Evolutionary conservation across 441 rosid genomes (phyloP).

Genomic region (Breynia disticha): DNA sequence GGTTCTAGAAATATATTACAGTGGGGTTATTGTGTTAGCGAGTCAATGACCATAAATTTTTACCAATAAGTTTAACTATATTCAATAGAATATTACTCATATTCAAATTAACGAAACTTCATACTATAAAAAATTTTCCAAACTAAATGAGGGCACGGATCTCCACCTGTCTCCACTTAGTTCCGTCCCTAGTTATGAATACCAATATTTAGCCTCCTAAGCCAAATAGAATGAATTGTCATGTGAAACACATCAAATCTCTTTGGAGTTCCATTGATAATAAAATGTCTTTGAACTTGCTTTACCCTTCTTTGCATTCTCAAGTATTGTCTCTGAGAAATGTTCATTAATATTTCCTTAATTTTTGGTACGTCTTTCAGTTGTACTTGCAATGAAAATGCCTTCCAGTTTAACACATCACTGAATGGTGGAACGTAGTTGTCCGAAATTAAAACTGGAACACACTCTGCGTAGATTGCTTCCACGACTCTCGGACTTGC

Average conservation of each 20-base stretch:
- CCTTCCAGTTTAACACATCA: conserved; percentile 74
- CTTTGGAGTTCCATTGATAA: conserved; percentile 53
- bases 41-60: too few relatives aligned
- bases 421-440: conserved; percentile 62
- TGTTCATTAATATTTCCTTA: conserved; percentile 49
- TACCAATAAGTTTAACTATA: too few relatives aligned
- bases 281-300: conserved; percentile 56
- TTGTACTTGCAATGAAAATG: conserved; percentile 46
- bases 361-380: conserved; percentile 45
- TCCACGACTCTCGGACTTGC: conserved; percentile 83
- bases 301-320: conserved; percentile 40
- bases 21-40: too few relatives aligned
- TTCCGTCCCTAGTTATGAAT: conserved; percentile 21
- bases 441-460: conserved; percentile 66
- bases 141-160: too few relatives aligned
- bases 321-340: conserved; percentile 42
- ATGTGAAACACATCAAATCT: conserved; percentile 70
- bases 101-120: too few relatives aligned
- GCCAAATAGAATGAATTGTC: conserved; percentile 80
- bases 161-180: too few relatives aligned
- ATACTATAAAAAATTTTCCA: too few relatives aligned
- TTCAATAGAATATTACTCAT: too few relatives aligned
- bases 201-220: conserved; percentile 53
- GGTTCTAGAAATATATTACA: too few relatives aligned
- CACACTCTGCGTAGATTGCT: conserved; percentile 67